Conservation (phyloP, 2,329 filamentous ascomycete genomes). For the Aspergillus pseudotamarii region DNA sequence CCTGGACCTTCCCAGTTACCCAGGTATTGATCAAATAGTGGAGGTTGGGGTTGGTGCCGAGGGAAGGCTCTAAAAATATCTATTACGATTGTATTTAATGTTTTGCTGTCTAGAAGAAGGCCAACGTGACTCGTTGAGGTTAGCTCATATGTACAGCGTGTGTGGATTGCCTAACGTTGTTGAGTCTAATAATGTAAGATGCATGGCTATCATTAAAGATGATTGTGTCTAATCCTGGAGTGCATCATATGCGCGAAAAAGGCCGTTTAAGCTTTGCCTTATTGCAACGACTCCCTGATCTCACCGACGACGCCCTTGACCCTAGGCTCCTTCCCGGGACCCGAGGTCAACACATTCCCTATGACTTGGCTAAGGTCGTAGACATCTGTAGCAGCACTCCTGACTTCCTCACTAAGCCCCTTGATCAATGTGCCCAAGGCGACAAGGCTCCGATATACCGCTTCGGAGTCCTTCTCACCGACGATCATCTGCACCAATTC, state of each 20-base stretch:
- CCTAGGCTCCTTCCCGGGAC: slow-evolving; percentile 59
- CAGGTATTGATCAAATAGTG: slow-evolving; percentile 85
- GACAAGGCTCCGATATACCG: slow-evolving; percentile 79
- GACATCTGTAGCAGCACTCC: slow-evolving; percentile 60
- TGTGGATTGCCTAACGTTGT: neutral
- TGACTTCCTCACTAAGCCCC: slow-evolving; percentile 62
- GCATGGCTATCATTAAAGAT: slow-evolving; percentile 16
- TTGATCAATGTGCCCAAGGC: slow-evolving; percentile 76
- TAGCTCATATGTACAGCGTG: neutral
- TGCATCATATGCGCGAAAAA: slow-evolving; percentile 5
- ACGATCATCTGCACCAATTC: slow-evolving; percentile 66
- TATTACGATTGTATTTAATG: neutral
- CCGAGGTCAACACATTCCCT: slow-evolving; percentile 50
- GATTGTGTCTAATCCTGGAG: slow-evolving; percentile 8
- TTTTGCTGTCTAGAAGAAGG: neutral
- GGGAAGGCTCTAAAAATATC: slow-evolving; percentile 33
- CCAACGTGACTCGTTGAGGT: neutral
- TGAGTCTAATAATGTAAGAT: slow-evolving; percentile 5
- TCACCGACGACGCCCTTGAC: slow-evolving; percentile 63
- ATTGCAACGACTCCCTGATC: slow-evolving; percentile 52
- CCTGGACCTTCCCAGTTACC: slow-evolving; percentile 79
- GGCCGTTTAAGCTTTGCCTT: slow-evolving; percentile 6
- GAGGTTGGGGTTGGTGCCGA: slow-evolving; percentile 61
- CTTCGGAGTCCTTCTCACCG: slow-evolving; percentile 75
- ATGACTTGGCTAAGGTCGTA: slow-evolving; percentile 55